Evolutionary conservation across 768 basidiomycete species (phyloP), one percentile per base, ranked within the genome.

Genomic region (Serendipita sp.): DNA sequence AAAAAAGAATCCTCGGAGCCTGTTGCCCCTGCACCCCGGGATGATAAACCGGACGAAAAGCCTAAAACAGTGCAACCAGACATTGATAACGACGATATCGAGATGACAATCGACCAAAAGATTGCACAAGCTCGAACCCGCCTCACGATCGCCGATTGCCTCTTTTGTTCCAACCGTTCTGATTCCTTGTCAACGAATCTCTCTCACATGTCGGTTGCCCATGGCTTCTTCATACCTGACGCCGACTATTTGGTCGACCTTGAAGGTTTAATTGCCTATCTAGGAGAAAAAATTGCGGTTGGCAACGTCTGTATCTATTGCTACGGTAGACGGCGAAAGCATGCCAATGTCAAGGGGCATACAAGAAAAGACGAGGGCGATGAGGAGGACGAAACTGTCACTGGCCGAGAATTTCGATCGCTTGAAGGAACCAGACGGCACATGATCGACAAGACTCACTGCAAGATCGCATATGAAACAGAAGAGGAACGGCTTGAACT

Each of bases 191-290:
- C 83, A 16, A 81, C 78, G 3, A 91, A 85, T 69, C 79, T 94
- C 44, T 74, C 79, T 1, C 96, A 99, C 78, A 99, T 99, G 96
- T 83, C 87, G 44, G 71, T 73, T 60, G 73, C 73, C 0, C 96
- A 99, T 74, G 92, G 92, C 6, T 98, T 98, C 80, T 96, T 95
- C 78, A 79, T 99, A 66, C 96, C 96, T 50, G 94, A 98, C 69
- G 84, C 84, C 45, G 90, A 96, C 55, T 94, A 88, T 73, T 83
- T 98, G 69, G 76, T 86, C 69, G 91, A 98, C 74, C 74, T 88
- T 43, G 69, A 82, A 3, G 96, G 95, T 3, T 81, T 99, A 50
- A 75, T 98, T 66, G 73, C 76, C 4, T 91, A 94, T 73, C 82
- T 99, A 4, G 91, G 88, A 3, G 91, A 96, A 75, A 96, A 96